Conservation (phyloP, 176 grass and related monocot genomes). For the Saccharum officinarum region DNA sequence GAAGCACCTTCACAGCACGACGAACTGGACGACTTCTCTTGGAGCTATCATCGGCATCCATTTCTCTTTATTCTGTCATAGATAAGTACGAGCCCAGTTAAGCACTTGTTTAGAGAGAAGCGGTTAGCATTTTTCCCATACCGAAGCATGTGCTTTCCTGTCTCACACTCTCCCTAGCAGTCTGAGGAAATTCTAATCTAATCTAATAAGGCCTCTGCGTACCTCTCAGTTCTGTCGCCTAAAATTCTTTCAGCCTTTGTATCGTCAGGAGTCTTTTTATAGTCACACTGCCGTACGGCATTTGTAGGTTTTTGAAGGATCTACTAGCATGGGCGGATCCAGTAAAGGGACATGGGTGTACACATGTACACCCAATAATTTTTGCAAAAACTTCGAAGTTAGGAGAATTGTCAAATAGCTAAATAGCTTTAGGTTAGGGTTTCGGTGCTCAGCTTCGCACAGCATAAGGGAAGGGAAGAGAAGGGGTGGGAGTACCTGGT, state of each 20-base stretch:
- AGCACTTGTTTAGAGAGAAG: background rate
- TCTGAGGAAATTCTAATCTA: constrained; percentile 2
- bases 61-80: constrained; percentile 13
- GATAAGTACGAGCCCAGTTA: background rate
- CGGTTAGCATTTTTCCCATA: background rate
- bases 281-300: background rate
- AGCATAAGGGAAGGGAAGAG: too few species aligned
- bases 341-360: too few species aligned
- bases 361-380: too few species aligned
- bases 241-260: background rate
- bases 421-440: too few species aligned
- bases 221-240: background rate
- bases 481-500: too few species aligned
- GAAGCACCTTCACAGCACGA: constrained; percentile 27
- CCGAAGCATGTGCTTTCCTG: background rate
- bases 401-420: too few species aligned
- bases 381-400: too few species aligned
- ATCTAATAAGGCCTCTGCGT: background rate
- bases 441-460: too few species aligned
- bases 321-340: too few species aligned
- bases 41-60: constrained; percentile 29
- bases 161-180: background rate
- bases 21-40: constrained; percentile 19
- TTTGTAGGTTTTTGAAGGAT: background rate
- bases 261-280: background rate